Conservation (phyloP, 148 eudicot species). For the Chenopodium suecicum region DNA sequence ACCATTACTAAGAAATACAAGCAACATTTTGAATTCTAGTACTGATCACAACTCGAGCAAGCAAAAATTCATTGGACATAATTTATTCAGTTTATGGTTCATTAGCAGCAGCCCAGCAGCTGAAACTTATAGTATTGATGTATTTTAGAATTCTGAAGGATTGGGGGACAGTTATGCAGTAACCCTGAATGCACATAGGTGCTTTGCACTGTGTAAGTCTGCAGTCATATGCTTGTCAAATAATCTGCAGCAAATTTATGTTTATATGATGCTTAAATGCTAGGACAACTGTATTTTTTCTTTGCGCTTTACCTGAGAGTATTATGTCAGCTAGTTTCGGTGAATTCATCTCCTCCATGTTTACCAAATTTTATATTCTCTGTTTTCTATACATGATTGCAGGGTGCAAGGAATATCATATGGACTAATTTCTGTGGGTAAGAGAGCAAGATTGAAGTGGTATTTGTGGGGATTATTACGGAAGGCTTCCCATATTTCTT, state of each 20-base stretch:
- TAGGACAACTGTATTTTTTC: not conserved
- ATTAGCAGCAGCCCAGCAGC: no score
- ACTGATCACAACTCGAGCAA: no score
- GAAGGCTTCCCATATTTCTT: no score
- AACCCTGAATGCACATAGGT: conserved; percentile 4
- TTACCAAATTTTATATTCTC: not conserved
- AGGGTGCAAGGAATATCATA: not conserved
- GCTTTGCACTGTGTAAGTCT: conserved; percentile 13
- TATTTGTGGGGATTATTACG: no score
- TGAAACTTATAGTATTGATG: no score
- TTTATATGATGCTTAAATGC: not conserved
- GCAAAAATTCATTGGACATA: no score
- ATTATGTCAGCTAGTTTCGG: not conserved
- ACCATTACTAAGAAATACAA: no score
- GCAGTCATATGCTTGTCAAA: conserved; percentile 23
- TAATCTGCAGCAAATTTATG: not conserved
- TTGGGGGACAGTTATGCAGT: not conserved
- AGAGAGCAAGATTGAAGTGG: no score
- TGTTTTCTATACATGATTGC: not conserved
- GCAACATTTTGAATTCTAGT: no score
- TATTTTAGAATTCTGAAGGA: not conserved
- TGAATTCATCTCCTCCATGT: no score
- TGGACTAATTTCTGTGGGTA: not conserved
- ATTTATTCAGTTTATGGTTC: no score
- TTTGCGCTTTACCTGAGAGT: not conserved